phyloP scores from a whole-genome alignment of 2,329 filamentous ascomycete species.

The Cordyceps tenuipes region DNA sequence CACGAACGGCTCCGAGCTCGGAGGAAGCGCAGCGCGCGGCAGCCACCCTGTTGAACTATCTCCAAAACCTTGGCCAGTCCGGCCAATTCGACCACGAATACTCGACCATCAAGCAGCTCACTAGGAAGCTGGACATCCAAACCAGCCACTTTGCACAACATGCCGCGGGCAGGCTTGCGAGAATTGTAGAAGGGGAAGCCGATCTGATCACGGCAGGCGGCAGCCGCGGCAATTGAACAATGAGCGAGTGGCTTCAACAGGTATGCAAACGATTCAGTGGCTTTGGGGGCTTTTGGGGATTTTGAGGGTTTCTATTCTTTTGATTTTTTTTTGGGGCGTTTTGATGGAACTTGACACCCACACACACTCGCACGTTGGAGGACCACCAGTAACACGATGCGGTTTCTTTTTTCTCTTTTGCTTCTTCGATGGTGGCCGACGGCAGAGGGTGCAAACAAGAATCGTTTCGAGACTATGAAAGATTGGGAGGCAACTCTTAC shows the following conservation, averaged over 20 bases:
- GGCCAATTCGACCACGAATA: constrained; percentile 72
- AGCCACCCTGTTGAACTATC: constrained; percentile 72
- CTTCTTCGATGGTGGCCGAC: neutral
- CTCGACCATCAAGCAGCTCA: constrained; percentile 68
- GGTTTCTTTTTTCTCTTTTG: neutral
- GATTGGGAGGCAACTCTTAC: constrained; percentile 19
- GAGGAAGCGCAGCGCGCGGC: constrained; percentile 80
- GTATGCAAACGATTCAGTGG: neutral
- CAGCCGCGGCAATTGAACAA: neutral
- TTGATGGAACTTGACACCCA: neutral
- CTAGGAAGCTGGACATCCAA: constrained; percentile 74
- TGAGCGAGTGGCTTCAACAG: neutral
- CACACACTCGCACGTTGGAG: neutral
- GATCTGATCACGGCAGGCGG: constrained; percentile 23
- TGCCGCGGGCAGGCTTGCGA: constrained; percentile 41
- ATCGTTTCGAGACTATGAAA: constrained; percentile 7
- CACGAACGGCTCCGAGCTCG: constrained; percentile 54
- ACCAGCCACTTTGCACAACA: constrained; percentile 31
- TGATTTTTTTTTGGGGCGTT: constrained; percentile 11
- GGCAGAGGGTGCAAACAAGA: neutral
- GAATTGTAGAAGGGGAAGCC: constrained; percentile 49
- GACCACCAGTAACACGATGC: neutral
- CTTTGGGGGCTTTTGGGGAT: neutral
- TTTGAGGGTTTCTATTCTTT: neutral
- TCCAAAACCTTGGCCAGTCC: constrained; percentile 58